Conservation (phyloP, 148 eudicot genomes). For the Salicornia ramosissima region DNA sequence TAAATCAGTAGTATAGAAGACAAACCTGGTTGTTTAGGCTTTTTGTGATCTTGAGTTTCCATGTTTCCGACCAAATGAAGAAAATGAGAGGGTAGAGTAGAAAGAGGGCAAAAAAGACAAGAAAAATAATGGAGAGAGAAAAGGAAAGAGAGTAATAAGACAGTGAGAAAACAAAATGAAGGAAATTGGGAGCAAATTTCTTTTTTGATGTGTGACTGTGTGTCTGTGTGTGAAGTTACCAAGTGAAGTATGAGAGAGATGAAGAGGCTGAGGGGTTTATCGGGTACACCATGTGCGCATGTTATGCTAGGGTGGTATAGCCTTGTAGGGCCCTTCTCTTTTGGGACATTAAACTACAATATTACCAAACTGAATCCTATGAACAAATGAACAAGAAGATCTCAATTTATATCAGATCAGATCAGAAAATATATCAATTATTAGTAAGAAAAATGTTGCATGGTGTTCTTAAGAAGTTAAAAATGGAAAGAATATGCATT, state of each 20-base stretch:
- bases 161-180: background rate
- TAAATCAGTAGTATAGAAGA: background rate
- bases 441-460: no score
- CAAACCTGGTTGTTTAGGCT: conserved; percentile 32
- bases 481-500: no score
- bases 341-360: background rate
- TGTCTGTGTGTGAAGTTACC: background rate
- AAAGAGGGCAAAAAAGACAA: conserved; percentile 4
- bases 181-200: background rate
- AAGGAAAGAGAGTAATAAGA: background rate
- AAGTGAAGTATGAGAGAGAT: background rate
- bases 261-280: background rate
- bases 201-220: background rate
- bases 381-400: no score
- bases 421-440: no score
- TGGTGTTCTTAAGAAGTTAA: no score
- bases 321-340: background rate
- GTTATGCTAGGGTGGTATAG: conserved; percentile 4
- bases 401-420: no score
- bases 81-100: background rate
- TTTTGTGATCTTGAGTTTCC: conserved; percentile 41
- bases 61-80: conserved; percentile 17
- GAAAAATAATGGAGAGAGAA: background rate
- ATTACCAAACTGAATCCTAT: background rate
- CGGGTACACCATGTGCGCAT: conserved; percentile 18